These are phyloP conservation scores for Xeromyces bisporus DNA, from an alignment of 495 filamentous ascomycete genomes.

Conservation along the genomic window DNA sequence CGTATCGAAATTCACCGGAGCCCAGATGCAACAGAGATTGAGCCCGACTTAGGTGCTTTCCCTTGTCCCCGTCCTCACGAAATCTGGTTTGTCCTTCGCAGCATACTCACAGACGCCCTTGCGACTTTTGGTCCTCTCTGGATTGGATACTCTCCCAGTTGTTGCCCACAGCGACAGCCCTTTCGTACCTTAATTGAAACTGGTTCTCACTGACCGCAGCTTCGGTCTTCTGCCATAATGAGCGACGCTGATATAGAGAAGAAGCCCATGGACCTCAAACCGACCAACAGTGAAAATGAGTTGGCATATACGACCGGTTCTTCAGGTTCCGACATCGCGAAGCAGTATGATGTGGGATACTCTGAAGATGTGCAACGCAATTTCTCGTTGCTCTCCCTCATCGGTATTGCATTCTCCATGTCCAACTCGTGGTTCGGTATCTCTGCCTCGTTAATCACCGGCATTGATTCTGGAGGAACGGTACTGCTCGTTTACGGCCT, in stretches of 20 bases:
- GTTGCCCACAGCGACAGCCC: neutral
- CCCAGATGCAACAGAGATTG: neutral
- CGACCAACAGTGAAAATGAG: conserved; percentile 6
- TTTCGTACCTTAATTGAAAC: too few relatives aligned
- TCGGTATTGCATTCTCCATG: conserved; percentile 44
- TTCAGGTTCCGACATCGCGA: conserved; percentile 15
- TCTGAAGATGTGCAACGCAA: conserved; percentile 40
- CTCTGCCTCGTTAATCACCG: conserved; percentile 38
- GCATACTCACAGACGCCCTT: too few relatives aligned
- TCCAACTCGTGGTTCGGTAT: conserved; percentile 53
- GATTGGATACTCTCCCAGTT: neutral
- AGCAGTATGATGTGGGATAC: conserved; percentile 38
- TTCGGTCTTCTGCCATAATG: conserved; percentile 5
- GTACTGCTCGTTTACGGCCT: conserved; percentile 44
- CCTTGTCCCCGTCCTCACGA: too few relatives aligned
- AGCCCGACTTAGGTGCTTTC: neutral
- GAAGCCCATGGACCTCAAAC: conserved; percentile 7
- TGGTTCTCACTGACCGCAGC: conserved; percentile 1
- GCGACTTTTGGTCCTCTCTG: too few relatives aligned
- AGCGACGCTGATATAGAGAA: conserved; percentile 12
- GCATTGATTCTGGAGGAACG: conserved; percentile 44
- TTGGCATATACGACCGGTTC: conserved; percentile 8
- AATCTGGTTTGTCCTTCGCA: too few relatives aligned
- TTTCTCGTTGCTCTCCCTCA: conserved; percentile 38
- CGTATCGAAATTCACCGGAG: neutral